Evolutionary conservation across 805 yeast genomes (phyloP), one percentile per base, ranked within the genome.

Genomic region (Kodamaea hsintzibuensis): DNA sequence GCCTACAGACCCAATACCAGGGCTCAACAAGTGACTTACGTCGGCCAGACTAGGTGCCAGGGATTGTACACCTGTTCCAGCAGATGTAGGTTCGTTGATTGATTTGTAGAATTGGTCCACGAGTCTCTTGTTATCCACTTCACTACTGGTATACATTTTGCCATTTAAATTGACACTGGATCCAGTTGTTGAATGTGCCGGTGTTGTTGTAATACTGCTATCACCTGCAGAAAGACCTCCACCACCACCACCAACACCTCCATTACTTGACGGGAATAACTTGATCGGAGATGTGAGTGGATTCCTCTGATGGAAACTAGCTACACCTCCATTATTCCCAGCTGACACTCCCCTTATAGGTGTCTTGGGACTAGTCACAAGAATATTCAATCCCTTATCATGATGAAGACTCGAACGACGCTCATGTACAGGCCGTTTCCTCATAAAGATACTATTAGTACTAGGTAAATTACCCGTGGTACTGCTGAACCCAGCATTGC

Each of bases 41-140:
- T 45, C 48, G 25, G 38, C 48, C 48, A 27, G 48, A 16, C 48
- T 45, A 38, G 48, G 48, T 12, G 18, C 22, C 48, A 35, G 22
- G 12, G 35, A 30, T 12, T 30, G 35, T 30, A 12, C 5, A 12
- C 35, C 35, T 27, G 33, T 27, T 12, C 35, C 35, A 30, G 35
- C 35, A 30, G 13, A 9, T 12, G 14, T 25, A 27, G 14, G 49
- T 17, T 69, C 73, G 44, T 60, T 60, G 39, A 58, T 35, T 43
- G 69, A 47, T 46, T 58, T 69, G 60, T 71, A 73, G 59, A 76
- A 76, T 58, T 74, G 79, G 53, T 74, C 77, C 48, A 74, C 79
- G 52, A 76, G 60, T 35, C 75, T 62, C 56, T 73, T 72, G 42
- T 63, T 62, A 50, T 67, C 72, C 30, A 51, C 55, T 10, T 47